These are phyloP conservation scores for Vanrija humicola DNA, from an alignment of 1,284 basidiomycete genomes.

Conservation along the genomic window DNA sequence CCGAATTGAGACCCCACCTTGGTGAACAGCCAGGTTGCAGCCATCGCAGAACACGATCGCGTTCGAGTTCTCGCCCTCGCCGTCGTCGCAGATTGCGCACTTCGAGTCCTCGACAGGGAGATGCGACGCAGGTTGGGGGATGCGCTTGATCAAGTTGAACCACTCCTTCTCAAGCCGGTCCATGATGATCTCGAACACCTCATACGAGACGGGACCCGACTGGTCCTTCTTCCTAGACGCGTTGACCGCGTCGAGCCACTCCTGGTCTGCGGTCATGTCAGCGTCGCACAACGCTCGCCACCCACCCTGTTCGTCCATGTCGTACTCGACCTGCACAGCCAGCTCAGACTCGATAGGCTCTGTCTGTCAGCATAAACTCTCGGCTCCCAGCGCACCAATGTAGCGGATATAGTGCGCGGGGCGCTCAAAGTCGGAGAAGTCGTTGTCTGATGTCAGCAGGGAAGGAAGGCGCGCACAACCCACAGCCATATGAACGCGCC, in stretches of 20 bases:
- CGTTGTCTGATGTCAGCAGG: conserved; percentile 59
- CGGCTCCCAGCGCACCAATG: conserved; percentile 58
- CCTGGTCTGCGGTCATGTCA: conserved; percentile 63
- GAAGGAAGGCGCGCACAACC: not conserved
- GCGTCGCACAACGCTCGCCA: not conserved
- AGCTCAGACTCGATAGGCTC: conserved; percentile 92
- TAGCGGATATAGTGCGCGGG: conserved; percentile 86
- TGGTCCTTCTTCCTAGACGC: conserved; percentile 74
- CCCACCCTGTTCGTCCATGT: conserved; percentile 98
- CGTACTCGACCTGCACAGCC: conserved; percentile 92
- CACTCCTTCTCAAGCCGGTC: conserved; percentile 98
- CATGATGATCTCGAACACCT: conserved; percentile 93
- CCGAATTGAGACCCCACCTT: conserved; percentile 44
- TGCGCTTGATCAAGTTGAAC: conserved; percentile 90
- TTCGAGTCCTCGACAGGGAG: conserved; percentile 88
- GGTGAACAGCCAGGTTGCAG: conserved; percentile 97
- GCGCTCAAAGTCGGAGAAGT: conserved; percentile 67
- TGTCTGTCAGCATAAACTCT: conserved; percentile 34
- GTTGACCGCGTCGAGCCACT: conserved; percentile 90
- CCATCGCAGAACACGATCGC: conserved; percentile 99
- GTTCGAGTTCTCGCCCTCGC: conserved; percentile 97
- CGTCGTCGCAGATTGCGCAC: conserved; percentile 96
- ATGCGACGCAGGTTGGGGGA: conserved; percentile 73
- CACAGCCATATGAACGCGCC: conserved; percentile 44
- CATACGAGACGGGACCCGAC: conserved; percentile 69